Evolutionary conservation across 192 early-diverging fungal genomes (phyloP).

Genomic region (Coemansia nantahalensis): DNA sequence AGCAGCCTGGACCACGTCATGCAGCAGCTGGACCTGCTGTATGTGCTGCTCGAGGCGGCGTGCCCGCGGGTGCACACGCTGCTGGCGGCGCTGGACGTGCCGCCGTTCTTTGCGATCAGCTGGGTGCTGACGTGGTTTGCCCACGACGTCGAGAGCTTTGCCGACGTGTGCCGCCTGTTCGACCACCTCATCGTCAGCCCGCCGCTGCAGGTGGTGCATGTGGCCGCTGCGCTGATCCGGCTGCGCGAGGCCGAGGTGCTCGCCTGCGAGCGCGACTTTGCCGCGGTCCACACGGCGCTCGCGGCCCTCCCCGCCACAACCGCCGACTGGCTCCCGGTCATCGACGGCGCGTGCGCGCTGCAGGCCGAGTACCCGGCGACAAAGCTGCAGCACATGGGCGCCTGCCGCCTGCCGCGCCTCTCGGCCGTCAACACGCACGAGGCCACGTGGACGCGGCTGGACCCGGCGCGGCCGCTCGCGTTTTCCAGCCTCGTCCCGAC

Average conservation of each 20-base stretch:
- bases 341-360: conserved; percentile 37
- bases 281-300: conserved; percentile 33
- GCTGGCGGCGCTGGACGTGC: conserved; percentile 47
- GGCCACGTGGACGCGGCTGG: conserved; percentile 43
- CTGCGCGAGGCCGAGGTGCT: conserved; percentile 24
- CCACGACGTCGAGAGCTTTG: conserved; percentile 59
- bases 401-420: conserved; percentile 22
- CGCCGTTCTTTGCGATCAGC: conserved; percentile 67
- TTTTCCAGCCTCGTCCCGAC: conserved; percentile 25
- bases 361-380: conserved; percentile 35
- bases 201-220: conserved; percentile 62
- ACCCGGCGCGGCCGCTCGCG: conserved; percentile 34
- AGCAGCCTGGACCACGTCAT: conserved; percentile 37
- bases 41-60: conserved; percentile 20
- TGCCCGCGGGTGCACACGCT: conserved; percentile 31
- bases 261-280: conserved; percentile 41
- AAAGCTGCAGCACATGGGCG: conserved; percentile 40
- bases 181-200: conserved; percentile 62
- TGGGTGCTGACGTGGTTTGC: conserved; percentile 77
- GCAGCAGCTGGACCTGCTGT: conserved; percentile 36
- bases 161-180: conserved; percentile 57
- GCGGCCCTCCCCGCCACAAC: conserved; percentile 16
- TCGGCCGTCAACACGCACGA: conserved; percentile 41
- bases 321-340: conserved; percentile 26
- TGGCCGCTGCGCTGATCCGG: conserved; percentile 56